Percentiles rank a stretch among this genome's conserved stretches.
These are phyloP conservation scores for Clonostachys chloroleuca DNA, from an alignment of 2,329 filamentous ascomycete species.

Conservation along the genomic window DNA sequence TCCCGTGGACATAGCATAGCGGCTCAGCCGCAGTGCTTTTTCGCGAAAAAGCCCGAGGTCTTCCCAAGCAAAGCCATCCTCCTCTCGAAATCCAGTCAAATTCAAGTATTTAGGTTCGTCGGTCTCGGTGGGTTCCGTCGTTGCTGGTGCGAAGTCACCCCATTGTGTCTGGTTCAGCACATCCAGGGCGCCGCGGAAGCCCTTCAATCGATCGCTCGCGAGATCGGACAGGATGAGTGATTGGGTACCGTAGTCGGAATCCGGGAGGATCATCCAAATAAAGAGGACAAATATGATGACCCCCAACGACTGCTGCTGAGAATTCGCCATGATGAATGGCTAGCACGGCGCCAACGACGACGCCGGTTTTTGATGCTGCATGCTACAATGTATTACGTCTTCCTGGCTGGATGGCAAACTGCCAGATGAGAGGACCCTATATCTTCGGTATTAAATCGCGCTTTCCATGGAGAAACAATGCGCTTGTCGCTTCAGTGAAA, in stretches of 20 bases:
- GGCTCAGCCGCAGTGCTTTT: constrained; percentile 58
- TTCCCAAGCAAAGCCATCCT: constrained; percentile 76
- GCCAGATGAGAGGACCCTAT: no score
- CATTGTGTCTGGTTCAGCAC: constrained; percentile 52
- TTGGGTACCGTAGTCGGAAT: constrained; percentile 23
- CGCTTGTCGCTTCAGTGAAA: no score
- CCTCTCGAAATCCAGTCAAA: constrained; percentile 70
- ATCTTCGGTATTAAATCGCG: no score
- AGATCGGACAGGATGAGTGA: constrained; percentile 25
- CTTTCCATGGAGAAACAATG: no score
- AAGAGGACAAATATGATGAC: constrained; percentile 27
- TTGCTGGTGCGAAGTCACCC: constrained; percentile 52
- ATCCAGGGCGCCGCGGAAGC: constrained; percentile 45
- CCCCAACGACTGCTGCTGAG: constrained; percentile 13
- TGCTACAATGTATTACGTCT: no score
- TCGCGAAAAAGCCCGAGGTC: constrained; percentile 63
- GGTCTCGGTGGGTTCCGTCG: constrained; percentile 14
- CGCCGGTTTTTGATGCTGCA: no score
- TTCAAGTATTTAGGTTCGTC: constrained; percentile 49
- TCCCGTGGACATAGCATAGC: constrained; percentile 39
- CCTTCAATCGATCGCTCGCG: constrained; percentile 38
- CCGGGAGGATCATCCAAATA: constrained; percentile 30
- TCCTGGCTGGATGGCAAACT: no score
- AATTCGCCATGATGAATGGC: not conserved
- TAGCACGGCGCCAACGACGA: no score